phyloP scores from a whole-genome alignment of 768 basidiomycete genomes.

The Pulveroboletus frians region DNA sequence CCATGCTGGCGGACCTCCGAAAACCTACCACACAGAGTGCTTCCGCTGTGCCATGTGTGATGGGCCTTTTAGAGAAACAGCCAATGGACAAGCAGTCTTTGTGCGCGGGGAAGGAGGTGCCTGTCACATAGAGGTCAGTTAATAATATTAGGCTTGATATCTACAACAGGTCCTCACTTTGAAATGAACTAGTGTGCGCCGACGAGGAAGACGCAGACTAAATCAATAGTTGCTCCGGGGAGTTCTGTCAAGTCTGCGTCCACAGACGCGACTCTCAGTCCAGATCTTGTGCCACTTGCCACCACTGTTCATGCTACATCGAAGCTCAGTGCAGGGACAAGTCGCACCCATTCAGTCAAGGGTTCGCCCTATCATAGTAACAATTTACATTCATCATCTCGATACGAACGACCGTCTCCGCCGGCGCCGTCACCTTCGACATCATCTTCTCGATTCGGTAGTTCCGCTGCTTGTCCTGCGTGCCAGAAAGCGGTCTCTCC shows the following conservation, averaged over 20 bases:
- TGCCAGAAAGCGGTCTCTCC: slow-evolving; percentile 68
- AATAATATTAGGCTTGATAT: not conserved
- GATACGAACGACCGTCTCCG: slow-evolving; percentile 23
- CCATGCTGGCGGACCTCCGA: slow-evolving; percentile 37
- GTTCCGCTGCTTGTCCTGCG: slow-evolving; percentile 60
- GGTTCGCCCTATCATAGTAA: slow-evolving; percentile 10
- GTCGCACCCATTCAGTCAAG: slow-evolving; percentile 9
- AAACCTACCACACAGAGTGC: slow-evolving; percentile 68
- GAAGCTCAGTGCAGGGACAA: slow-evolving; percentile 2
- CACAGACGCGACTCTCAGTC: slow-evolving; percentile 8
- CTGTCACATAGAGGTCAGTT: slow-evolving; percentile 56
- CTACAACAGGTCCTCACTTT: slow-evolving; percentile 7
- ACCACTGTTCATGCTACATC: slow-evolving; percentile 13
- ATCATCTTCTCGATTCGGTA: slow-evolving; percentile 30
- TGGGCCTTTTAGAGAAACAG: slow-evolving; percentile 55
- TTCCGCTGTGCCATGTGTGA: slow-evolving; percentile 70
- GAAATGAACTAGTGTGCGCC: slow-evolving; percentile 38
- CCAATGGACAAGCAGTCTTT: slow-evolving; percentile 64
- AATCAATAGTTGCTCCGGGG: slow-evolving; percentile 5
- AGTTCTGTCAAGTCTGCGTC: slow-evolving; percentile 10
- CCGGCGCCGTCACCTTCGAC: slow-evolving; percentile 16
- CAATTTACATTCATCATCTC: slow-evolving; percentile 26
- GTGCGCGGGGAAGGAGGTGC: slow-evolving; percentile 60
- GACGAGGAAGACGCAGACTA: slow-evolving; percentile 27
- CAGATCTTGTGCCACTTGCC: slow-evolving; percentile 19